Base-by-base conservation (phyloP, 768 basidiomycete species). In the Kwoniella sp. region DNA sequence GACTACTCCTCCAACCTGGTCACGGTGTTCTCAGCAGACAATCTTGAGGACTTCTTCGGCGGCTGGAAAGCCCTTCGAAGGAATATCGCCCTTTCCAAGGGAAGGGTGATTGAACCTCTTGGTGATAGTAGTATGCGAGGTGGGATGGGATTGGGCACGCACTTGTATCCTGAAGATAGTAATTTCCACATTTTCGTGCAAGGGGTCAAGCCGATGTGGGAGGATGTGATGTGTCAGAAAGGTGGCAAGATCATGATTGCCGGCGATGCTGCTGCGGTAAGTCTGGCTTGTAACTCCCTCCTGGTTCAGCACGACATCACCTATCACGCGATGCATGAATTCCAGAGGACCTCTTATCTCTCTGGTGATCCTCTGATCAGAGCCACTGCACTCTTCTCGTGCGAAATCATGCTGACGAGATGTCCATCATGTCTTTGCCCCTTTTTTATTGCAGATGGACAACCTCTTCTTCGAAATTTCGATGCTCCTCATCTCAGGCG, bases 151-250 rank as follows among this genome's bases (percentile, higher is more conserved):
- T 50, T 73, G 19, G 70, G 72, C 0, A 36, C 73, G 12, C 63
- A 65, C 27, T 29, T 40, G 13, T 60, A 71, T 65, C 53, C 24
- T 1, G 67, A 66, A 10, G 72, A 76, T 46, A 65, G 44, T 13
- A 76, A 71, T 53, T 72, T 73, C 33, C 72, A 76, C 54, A 65
- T 73, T 44, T 77, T 77, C 63, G 48, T 51, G 10, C 29, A 51
- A 9, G 68, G 68, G 2, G 66, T 77, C 24, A 60, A 59, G 53
- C 75, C 75, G 2, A 71, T 74, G 70, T 77, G 75, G 75, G 75
- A 77, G 58, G 75, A 77, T 63, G 24, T 51, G 15, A 63, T 63
- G 58, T 74, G 73, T 65, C 65, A 63, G 2, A 64, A 66, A 13
- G 75, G 72, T 1, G 73, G 75, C 1, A 72, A 70, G 58, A 58